Evolutionary conservation across 169 alveolate species (phyloP).

Genomic region (Cyclospora cayetanensis): DNA sequence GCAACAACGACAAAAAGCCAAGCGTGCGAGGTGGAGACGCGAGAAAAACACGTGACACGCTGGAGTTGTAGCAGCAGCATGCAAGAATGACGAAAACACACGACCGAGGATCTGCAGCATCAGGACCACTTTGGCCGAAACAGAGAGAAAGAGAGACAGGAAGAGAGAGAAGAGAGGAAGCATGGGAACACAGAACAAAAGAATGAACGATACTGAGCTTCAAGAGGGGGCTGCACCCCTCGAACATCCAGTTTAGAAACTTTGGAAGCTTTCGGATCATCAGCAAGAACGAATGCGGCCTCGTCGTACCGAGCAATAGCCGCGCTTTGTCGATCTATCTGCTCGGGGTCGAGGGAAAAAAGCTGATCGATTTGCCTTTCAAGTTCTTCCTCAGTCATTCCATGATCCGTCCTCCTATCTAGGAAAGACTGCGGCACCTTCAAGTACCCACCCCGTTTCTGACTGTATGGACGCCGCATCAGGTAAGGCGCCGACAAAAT

Average conservation of each 20-base stretch:
- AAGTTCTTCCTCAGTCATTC: background rate
- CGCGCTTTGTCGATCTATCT: background rate
- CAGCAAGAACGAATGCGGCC: background rate
- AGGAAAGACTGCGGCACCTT: slow-evolving; percentile 14
- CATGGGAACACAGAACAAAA: no score
- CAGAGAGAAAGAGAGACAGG: no score
- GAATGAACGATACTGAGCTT: no score
- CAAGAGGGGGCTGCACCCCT: no score
- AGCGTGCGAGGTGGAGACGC: background rate
- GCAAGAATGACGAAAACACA: no score
- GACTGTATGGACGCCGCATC: slow-evolving; percentile 24
- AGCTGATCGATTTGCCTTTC: background rate
- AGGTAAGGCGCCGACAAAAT: slow-evolving; percentile 24
- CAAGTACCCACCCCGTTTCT: background rate
- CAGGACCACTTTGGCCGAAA: no score
- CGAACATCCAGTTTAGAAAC: no score
- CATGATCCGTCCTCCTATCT: background rate
- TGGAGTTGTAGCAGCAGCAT: no score
- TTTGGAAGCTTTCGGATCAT: background rate
- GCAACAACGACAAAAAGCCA: background rate
- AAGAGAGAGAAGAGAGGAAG: no score
- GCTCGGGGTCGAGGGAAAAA: background rate
- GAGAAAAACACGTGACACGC: no score
- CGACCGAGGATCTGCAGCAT: no score
- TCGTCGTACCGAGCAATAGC: slow-evolving; percentile 7